Percentiles rank a stretch among this genome's conserved stretches.
phyloP scores from a whole-genome alignment of 371 early-diverging fungal genomes.

The Chytridiales sp. region DNA sequence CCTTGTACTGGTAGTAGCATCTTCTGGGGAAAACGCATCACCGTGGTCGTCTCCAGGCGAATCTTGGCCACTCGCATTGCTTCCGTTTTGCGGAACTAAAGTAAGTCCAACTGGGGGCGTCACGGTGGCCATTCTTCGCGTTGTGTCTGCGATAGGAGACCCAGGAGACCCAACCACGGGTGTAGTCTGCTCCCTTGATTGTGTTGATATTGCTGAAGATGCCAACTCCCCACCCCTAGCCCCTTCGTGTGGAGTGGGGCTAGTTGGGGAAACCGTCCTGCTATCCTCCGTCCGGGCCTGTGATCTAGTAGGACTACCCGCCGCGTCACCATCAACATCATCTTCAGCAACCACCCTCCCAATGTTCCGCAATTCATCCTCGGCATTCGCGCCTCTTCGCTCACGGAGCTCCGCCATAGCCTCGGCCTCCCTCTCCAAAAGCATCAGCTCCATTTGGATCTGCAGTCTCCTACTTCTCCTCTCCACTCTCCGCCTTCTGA shows the following conservation, averaged over 20 bases:
- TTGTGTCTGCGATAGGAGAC: too few species aligned
- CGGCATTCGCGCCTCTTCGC: neutral
- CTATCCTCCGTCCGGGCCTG: too few species aligned
- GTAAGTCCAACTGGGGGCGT: too few species aligned
- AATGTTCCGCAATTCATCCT: neutral
- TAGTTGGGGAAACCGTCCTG: too few species aligned
- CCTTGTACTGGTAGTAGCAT: neutral
- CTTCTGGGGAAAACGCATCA: neutral
- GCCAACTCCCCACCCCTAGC: too few species aligned
- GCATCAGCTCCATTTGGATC: conserved; percentile 1
- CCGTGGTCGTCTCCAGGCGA: neutral
- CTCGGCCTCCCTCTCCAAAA: neutral
- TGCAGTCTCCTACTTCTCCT: neutral
- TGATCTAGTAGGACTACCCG: neutral
- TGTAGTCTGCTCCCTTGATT: too few species aligned
- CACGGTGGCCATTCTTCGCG: too few species aligned
- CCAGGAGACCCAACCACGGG: too few species aligned
- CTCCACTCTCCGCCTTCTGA: neutral
- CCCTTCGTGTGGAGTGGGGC: too few species aligned
- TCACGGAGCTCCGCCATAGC: neutral
- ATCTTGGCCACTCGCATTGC: too few species aligned
- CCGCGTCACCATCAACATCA: neutral
- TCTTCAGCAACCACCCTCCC: neutral
- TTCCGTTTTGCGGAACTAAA: too few species aligned
- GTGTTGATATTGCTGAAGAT: too few species aligned